Conservation (phyloP, 306 rosid genomes). For the Vachellia collinsii region DNA sequence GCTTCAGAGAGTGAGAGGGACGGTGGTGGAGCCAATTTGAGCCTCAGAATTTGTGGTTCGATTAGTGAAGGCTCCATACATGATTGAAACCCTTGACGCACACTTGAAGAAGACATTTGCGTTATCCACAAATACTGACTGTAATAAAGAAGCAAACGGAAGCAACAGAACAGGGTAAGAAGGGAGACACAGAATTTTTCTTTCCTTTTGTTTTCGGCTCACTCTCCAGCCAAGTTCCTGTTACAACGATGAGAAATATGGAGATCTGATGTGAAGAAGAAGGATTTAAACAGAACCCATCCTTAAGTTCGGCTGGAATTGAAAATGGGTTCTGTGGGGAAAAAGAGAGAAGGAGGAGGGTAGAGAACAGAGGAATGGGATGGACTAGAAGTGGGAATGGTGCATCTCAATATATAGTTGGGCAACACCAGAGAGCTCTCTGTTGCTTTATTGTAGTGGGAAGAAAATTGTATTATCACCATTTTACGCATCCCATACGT, state of each 20-base stretch:
- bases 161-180: constrained; percentile 20
- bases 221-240: neutral
- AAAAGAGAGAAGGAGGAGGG: constrained; percentile 7
- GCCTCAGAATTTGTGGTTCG: constrained; percentile 52
- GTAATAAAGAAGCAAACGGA: constrained; percentile 28
- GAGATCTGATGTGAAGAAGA: constrained; percentile 33
- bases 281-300: constrained; percentile 21
- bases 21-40: constrained; percentile 54
- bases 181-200: constrained; percentile 34
- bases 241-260: constrained; percentile 15
- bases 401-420: constrained; percentile 64
- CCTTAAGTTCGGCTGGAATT: constrained; percentile 32
- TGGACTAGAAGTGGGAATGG: constrained; percentile 45
- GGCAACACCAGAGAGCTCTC: constrained; percentile 24
- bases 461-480: neutral
- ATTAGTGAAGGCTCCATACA: constrained; percentile 49
- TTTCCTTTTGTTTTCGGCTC: neutral
- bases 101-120: constrained; percentile 57
- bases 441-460: constrained; percentile 27
- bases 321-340: constrained; percentile 23
- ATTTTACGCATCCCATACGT: constrained; percentile 13
- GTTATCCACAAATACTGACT: constrained; percentile 15
- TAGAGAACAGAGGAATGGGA: constrained; percentile 40
- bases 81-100: constrained; percentile 59
- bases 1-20: constrained; percentile 16